Percentiles rank a stretch among this genome's conserved stretches.
phyloP scores from a whole-genome alignment of 805 yeast genomes.

The Hanseniaspora lindneri region DNA sequence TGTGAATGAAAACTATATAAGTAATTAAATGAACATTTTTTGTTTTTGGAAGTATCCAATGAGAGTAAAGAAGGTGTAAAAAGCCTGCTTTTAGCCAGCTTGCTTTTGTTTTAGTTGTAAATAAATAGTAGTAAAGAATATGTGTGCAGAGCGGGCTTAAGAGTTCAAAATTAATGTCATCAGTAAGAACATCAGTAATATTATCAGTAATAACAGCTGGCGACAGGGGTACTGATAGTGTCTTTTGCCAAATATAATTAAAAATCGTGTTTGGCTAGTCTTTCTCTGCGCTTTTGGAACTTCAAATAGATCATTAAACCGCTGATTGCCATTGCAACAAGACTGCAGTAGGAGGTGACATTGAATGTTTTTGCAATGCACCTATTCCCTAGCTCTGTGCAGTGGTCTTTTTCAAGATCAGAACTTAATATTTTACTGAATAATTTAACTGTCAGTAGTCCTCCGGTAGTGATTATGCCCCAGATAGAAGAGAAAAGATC shows the following conservation, averaged over 20 bases:
- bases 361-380: constrained; percentile 40
- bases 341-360: constrained; percentile 23
- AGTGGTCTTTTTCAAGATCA: constrained; percentile 28
- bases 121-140: too few species aligned
- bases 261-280: constrained; percentile 3
- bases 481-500: constrained; percentile 58
- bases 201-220: too few species aligned
- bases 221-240: too few species aligned
- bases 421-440: constrained; percentile 47
- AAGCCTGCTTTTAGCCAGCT: too few species aligned
- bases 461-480: constrained; percentile 67
- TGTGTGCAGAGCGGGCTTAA: too few species aligned
- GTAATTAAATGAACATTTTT: background rate
- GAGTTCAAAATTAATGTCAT: too few species aligned
- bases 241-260: too few species aligned
- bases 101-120: too few species aligned
- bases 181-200: too few species aligned
- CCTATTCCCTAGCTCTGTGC: constrained; percentile 31
- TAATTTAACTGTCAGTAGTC: constrained; percentile 41
- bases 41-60: too few species aligned
- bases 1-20: background rate
- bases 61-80: too few species aligned
- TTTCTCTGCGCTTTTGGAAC: constrained; percentile 10
- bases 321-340: constrained; percentile 19
- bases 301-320: constrained; percentile 20